Evolutionary conservation across 2,329 filamentous ascomycete species (phyloP).

Genomic region (Grosmannia serpens): DNA sequence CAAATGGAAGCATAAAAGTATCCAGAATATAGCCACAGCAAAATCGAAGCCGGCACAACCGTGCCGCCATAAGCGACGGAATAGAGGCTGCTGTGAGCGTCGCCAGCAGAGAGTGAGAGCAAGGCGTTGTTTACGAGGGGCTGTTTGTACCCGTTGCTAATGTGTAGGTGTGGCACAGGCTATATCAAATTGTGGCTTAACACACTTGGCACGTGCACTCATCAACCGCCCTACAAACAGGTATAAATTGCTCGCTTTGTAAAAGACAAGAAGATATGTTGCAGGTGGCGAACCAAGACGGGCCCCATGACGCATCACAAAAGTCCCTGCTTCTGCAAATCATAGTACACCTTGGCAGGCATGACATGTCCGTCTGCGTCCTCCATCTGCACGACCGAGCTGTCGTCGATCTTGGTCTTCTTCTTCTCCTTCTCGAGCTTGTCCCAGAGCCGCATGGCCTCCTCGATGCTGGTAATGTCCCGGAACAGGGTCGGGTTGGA

Average conservation of each 20-base stretch:
- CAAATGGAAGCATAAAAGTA: background rate
- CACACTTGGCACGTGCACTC: background rate
- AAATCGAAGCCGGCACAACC: background rate
- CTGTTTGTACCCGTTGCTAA: background rate
- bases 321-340: constrained; percentile 77
- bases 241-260: background rate
- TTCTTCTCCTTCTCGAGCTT: constrained; percentile 84
- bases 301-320: background rate
- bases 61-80: background rate
- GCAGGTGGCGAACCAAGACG: background rate
- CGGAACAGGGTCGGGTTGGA: constrained; percentile 83
- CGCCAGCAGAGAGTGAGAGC: background rate
- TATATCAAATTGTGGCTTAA: background rate
- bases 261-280: background rate
- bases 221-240: background rate
- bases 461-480: constrained; percentile 86
- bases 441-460: constrained; percentile 81
- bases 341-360: constrained; percentile 96
- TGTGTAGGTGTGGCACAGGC: background rate
- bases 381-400: constrained; percentile 95
- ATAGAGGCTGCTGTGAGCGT: background rate
- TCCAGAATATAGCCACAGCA: background rate
- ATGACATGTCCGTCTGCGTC: constrained; percentile 96
- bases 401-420: constrained; percentile 61
- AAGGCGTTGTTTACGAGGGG: background rate